phyloP scores from a whole-genome alignment of 139 green algal species.

The Marvania coccoides region DNA sequence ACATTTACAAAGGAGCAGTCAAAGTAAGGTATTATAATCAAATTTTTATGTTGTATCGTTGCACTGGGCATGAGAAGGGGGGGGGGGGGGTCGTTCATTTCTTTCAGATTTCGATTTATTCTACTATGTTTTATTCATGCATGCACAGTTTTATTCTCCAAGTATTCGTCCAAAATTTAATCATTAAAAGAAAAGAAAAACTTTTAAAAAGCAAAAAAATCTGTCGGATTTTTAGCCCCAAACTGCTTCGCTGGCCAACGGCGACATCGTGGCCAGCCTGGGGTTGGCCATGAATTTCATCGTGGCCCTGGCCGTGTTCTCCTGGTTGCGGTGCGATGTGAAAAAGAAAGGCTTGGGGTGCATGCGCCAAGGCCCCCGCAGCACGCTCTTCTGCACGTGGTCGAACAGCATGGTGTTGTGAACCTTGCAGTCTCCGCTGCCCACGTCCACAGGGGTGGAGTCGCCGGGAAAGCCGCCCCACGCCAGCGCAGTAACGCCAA shows the following conservation, averaged over 20 bases:
- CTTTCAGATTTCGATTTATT: too few relatives aligned
- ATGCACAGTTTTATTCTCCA: too few relatives aligned
- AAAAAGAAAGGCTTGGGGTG: constrained; percentile 57
- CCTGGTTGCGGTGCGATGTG: constrained; percentile 35
- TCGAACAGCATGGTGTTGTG: constrained; percentile 81
- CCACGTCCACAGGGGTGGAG: constrained; percentile 40
- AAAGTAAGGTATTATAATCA: too few relatives aligned
- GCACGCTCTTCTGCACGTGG: constrained; percentile 68
- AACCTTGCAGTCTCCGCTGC: constrained; percentile 59
- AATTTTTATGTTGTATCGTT: too few relatives aligned
- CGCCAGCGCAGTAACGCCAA: constrained; percentile 34
- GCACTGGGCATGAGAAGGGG: too few relatives aligned
- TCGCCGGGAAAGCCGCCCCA: constrained; percentile 68
- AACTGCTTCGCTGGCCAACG: constrained; percentile 7
- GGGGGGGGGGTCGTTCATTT: too few relatives aligned
- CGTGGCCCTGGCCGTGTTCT: constrained; percentile 8
- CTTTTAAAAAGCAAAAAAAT: too few relatives aligned
- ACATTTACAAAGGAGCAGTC: too few relatives aligned
- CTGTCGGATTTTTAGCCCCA: neutral
- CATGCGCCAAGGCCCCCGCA: constrained; percentile 49
- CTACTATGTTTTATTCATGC: too few relatives aligned
- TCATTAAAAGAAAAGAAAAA: too few relatives aligned
- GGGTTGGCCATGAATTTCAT: constrained; percentile 17
- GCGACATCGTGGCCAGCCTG: neutral
- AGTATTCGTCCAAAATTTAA: too few relatives aligned